A percentile compares a stretch with the other conserved stretches of the same genome.
These are phyloP conservation scores for Colletotrichum tofieldiae DNA, from an alignment of 2,329 filamentous ascomycete genomes.

Conservation along the genomic window DNA sequence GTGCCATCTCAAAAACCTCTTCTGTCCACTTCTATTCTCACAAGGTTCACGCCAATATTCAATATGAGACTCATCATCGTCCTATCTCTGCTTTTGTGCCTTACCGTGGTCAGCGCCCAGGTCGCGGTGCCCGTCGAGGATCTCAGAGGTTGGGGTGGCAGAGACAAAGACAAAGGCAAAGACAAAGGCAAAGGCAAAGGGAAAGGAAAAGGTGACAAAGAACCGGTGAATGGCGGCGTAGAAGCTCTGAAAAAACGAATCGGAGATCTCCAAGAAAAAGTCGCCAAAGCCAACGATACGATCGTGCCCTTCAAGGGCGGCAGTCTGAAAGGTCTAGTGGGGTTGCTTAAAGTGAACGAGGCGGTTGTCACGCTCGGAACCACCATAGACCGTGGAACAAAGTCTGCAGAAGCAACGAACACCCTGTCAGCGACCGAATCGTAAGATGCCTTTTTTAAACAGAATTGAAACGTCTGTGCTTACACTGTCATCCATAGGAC, in stretches of 20 bases:
- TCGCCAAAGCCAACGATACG: constrained; percentile 19
- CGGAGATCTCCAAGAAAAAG: constrained; percentile 9
- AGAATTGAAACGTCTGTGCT: not conserved
- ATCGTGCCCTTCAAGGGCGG: constrained; percentile 36
- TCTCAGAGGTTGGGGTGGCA: not conserved
- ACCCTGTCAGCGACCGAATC: constrained; percentile 23
- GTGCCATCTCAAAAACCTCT: not conserved
- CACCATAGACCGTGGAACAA: constrained; percentile 16
- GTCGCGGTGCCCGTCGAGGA: constrained; percentile 15
- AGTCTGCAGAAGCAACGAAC: constrained; percentile 17
- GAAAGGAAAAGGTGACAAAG: constrained; percentile 13
- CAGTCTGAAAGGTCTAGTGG: constrained; percentile 19
- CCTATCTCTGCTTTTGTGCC: constrained; percentile 24
- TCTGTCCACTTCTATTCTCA: not conserved
- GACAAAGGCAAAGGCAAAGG: not conserved
- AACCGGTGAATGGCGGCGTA: constrained; percentile 17
- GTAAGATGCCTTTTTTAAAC: constrained; percentile 1
- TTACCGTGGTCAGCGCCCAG: constrained; percentile 18
- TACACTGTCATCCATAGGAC: not conserved
- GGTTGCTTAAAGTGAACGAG: constrained; percentile 36
- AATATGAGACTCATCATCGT: constrained; percentile 25
- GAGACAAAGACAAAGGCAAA: not conserved
- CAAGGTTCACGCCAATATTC: not conserved
- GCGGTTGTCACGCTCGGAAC: constrained; percentile 26
- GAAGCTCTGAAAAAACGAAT: constrained; percentile 16